Evolutionary conservation across 805 yeast species (phyloP).

Genomic region (Candida vartiovaarae): DNA sequence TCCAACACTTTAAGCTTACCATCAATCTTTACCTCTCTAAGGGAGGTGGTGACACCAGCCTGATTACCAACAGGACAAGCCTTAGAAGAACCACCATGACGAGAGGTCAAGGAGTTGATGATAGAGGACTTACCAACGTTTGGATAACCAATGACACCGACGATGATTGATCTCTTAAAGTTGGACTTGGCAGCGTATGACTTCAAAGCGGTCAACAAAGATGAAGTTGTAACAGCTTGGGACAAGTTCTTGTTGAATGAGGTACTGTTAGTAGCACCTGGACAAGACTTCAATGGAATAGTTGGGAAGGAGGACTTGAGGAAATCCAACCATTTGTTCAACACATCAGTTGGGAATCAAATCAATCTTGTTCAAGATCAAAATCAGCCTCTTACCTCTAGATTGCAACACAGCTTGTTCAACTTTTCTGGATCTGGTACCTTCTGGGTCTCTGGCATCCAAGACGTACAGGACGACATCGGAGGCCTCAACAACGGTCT

Average conservation of each 20-base stretch:
- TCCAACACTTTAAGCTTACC: constrained; percentile 83
- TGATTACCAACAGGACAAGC: constrained; percentile 97
- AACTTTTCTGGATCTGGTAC: constrained; percentile 84
- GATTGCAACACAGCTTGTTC: constrained; percentile 82
- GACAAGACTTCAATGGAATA: constrained; percentile 77
- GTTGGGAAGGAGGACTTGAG: constrained; percentile 85
- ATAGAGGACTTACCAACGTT: constrained; percentile 95
- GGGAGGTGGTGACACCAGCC: constrained; percentile 92
- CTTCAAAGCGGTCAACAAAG: constrained; percentile 74
- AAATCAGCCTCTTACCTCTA: constrained; percentile 76
- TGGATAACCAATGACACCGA: constrained; percentile 96
- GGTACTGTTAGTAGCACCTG: constrained; percentile 61
- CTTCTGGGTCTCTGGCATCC: constrained; percentile 96
- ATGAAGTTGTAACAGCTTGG: constrained; percentile 61
- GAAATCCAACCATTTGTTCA: constrained; percentile 78
- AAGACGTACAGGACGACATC: constrained; percentile 90
- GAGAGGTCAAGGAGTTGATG: constrained; percentile 78
- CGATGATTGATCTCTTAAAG: constrained; percentile 81
- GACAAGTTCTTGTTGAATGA: constrained; percentile 71
- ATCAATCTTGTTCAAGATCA: constrained; percentile 87
- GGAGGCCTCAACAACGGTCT: constrained; percentile 84
- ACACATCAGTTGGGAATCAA: constrained; percentile 82
- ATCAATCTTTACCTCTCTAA: constrained; percentile 90
- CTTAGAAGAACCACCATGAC: constrained; percentile 64
- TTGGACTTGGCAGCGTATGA: constrained; percentile 78